Evolutionary conservation across 805 yeast species (phyloP).

Genomic region (Candida xyloterini): DNA sequence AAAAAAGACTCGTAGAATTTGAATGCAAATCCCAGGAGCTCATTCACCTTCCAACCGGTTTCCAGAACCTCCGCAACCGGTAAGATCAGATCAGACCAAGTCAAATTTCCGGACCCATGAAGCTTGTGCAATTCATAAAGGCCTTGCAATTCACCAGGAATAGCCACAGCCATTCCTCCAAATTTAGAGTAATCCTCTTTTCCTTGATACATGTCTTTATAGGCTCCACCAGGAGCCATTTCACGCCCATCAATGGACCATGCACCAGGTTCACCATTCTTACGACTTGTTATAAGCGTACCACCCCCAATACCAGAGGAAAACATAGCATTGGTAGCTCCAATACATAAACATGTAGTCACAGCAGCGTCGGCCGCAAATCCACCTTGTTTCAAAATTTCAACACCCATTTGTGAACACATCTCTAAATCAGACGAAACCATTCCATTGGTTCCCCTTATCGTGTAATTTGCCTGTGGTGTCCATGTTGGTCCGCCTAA

Average conservation of each 20-base stretch:
- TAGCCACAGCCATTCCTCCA: constrained; percentile 87
- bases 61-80: constrained; percentile 71
- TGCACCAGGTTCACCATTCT: constrained; percentile 42
- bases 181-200: constrained; percentile 50
- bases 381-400: constrained; percentile 55
- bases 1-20: constrained; percentile 34
- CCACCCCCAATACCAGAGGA: constrained; percentile 98
- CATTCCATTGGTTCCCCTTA: constrained; percentile 49
- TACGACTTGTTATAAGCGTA: constrained; percentile 57
- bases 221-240: constrained; percentile 68
- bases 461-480: constrained; percentile 40
- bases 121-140: constrained; percentile 54
- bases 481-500: constrained; percentile 39
- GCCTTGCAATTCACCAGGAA: constrained; percentile 92
- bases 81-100: constrained; percentile 69
- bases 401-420: constrained; percentile 63
- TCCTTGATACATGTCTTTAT: constrained; percentile 58
- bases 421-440: constrained; percentile 63
- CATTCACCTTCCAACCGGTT: constrained; percentile 59
- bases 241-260: constrained; percentile 83
- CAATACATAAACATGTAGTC: constrained; percentile 84
- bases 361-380: constrained; percentile 94
- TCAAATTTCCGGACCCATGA: constrained; percentile 69
- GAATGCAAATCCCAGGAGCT: constrained; percentile 43
- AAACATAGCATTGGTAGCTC: constrained; percentile 74